Conservation (phyloP, 192 early-diverging fungal genomes). For the Coemansia sp. region DNA sequence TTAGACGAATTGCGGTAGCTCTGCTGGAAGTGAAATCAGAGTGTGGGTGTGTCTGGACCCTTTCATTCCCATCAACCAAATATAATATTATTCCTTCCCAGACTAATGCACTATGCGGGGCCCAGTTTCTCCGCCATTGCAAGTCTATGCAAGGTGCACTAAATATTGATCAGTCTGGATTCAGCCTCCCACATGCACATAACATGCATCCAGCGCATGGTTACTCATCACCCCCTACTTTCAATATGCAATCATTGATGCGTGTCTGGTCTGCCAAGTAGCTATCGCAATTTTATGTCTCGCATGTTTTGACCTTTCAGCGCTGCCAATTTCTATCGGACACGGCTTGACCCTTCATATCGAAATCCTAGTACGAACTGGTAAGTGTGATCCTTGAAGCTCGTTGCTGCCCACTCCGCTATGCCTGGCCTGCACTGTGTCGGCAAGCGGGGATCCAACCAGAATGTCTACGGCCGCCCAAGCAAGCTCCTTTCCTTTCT, state of each 20-base stretch:
- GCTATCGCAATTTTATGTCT: background rate
- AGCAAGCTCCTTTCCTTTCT: background rate
- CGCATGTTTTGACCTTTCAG: background rate
- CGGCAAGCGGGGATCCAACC: background rate
- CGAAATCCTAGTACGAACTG: background rate
- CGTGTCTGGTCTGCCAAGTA: background rate
- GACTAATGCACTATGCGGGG: background rate
- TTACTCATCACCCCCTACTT: background rate
- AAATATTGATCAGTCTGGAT: background rate
- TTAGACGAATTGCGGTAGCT: background rate
- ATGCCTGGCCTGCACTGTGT: background rate
- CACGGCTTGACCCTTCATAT: background rate
- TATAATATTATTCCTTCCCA: background rate
- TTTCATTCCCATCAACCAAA: background rate
- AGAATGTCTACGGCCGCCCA: background rate
- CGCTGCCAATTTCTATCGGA: background rate
- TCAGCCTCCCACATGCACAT: background rate
- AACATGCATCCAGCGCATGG: background rate
- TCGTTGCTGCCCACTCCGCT: background rate
- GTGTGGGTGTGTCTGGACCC: background rate
- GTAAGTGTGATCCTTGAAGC: background rate
- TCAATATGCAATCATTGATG: background rate
- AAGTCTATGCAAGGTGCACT: no score
- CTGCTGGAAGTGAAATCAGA: background rate
- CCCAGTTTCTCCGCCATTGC: background rate